Base-by-base conservation (phyloP, 371 early-diverging fungal genomes). In the Mucor piriformis region DNA sequence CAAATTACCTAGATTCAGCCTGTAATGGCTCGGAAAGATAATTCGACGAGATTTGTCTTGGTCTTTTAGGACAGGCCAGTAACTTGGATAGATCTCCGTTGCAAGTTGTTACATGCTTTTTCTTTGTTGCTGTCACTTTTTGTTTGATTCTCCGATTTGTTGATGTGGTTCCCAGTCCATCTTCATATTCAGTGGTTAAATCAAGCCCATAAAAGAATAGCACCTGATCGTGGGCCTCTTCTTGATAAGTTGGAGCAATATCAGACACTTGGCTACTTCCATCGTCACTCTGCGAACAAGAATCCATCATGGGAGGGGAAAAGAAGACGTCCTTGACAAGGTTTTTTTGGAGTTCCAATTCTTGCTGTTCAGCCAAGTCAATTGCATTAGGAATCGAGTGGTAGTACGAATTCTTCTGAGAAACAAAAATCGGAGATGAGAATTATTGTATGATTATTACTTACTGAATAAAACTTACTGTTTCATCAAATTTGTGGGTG, bases 291-390 rank as follows among this genome's bases (percentile, higher is more conserved):
- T 18, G 38, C 0, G 37, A 51, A 2, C 16, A 27, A 8, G 35
- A 50, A 16, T 44, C 56, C 21, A 20, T 49, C 57, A 61, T 52
- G 18, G 68, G 59, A 29, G 63, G 63, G 3, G 68, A 68, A 57
- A 68, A 68, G 46, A 68, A 68, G 0, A 68, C 68, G 44, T 68
- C 68, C 49, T 68, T 68, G 2, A 68, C 68, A 11, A 68, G 58
- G 16, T 59, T 58, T 44, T 59, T 65, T 42, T 58, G 49, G 18
- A 58, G 25, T 3, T 53, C 40, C 5, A 23, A 20, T 40, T 53
- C 53, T 40, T 40, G 27, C 40, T 53, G 34, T 23, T 37, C 29
- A 24, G 53, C 27, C 53, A 51, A 51, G 21, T 11, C 20, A 24
- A 46, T 46, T 21, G 20, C 46, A 46, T 21, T 21, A 18, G 42